Evolutionary conservation across 768 basidiomycete genomes (phyloP).

Genomic region (Serendipita indica): DNA sequence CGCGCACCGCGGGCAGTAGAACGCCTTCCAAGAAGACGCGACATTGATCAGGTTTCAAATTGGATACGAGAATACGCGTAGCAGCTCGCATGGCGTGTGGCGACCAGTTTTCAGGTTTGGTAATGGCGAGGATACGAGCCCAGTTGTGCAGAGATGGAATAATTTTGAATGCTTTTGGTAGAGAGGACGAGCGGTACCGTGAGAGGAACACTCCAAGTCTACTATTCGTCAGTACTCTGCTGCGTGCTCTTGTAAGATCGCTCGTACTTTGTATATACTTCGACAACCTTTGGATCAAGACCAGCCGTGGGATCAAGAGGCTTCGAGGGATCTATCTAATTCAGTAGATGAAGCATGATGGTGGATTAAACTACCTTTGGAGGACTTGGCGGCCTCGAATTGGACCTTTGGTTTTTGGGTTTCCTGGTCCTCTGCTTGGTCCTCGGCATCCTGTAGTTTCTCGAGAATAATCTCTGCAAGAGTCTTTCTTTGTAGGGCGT

Average conservation of each 20-base stretch:
- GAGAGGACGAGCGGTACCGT: constrained; percentile 82
- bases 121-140: constrained; percentile 90
- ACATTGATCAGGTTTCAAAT: constrained; percentile 89
- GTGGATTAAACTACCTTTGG: background rate
- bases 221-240: constrained; percentile 13
- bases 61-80: constrained; percentile 89
- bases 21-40: constrained; percentile 87
- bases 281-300: constrained; percentile 81
- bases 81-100: constrained; percentile 91
- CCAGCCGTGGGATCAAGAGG: constrained; percentile 66
- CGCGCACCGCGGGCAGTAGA: constrained; percentile 73
- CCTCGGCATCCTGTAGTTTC: constrained; percentile 62
- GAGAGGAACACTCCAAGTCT: constrained; percentile 78
- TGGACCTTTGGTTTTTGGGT: constrained; percentile 8
- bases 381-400: background rate
- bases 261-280: constrained; percentile 80
- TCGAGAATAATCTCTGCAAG: constrained; percentile 95
- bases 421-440: constrained; percentile 26
- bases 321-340: constrained; percentile 12
- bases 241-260: background rate
- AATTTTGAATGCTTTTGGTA: constrained; percentile 97
- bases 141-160: constrained; percentile 90
- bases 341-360: constrained; percentile 30
- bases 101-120: constrained; percentile 85
- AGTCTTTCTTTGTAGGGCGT: constrained; percentile 62